These are phyloP conservation scores for Teunomyces lycoperdinae DNA, from an alignment of 805 yeast genomes.

Conservation along the genomic window DNA sequence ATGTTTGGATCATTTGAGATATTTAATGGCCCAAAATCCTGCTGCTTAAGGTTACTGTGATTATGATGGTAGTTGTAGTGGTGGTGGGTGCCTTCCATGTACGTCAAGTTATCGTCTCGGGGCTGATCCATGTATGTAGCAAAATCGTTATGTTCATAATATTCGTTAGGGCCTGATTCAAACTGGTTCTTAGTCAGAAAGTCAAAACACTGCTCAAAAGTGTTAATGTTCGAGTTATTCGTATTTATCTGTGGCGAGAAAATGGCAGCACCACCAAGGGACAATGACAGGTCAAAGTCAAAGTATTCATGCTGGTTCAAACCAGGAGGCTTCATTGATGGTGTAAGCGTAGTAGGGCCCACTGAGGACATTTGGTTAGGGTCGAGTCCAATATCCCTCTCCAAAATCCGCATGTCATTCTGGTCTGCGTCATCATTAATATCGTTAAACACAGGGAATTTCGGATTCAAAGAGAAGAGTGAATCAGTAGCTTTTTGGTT, in stretches of 20 bases:
- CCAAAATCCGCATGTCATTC: constrained; percentile 11
- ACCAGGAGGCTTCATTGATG: constrained; percentile 33
- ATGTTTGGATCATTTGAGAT: neutral
- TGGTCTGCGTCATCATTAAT: constrained; percentile 9
- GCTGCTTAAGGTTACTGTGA: neutral
- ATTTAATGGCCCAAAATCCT: neutral
- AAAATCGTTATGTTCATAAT: neutral
- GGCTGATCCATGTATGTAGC: neutral
- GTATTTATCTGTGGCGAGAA: neutral
- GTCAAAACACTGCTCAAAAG: neutral
- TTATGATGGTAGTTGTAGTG: neutral
- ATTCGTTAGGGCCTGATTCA: neutral
- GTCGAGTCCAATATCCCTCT: constrained; percentile 15
- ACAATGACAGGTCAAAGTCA: constrained; percentile 3
- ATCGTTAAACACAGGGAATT: constrained; percentile 10
- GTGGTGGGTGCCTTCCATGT: neutral
- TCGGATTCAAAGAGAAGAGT: constrained; percentile 9
- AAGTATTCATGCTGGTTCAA: constrained; percentile 15
- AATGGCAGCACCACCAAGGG: neutral
- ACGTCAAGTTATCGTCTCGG: neutral
- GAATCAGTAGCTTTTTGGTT: constrained; percentile 4
- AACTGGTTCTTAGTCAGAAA: neutral
- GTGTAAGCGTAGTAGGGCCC: constrained; percentile 22
- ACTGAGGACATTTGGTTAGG: constrained; percentile 8
- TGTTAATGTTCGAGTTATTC: neutral